Conservation (phyloP, 352 stramenopile genomes). For the Pilasporangium apinafurcum region DNA sequence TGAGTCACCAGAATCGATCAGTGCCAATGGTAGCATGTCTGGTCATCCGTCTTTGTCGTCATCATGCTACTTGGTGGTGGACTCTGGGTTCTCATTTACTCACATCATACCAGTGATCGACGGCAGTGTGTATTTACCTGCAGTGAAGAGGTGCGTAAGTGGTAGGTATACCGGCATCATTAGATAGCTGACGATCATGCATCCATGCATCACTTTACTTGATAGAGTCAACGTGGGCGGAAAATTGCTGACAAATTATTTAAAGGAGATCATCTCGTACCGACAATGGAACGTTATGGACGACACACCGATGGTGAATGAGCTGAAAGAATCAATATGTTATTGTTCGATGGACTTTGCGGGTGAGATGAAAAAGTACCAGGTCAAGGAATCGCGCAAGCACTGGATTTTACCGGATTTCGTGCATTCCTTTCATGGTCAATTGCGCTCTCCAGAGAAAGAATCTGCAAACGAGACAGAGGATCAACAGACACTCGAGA, state of each 20-base stretch:
- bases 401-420: conserved; percentile 85
- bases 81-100: conserved; percentile 95
- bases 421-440: conserved; percentile 58
- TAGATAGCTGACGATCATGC: neutral
- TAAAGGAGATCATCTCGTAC: conserved; percentile 95
- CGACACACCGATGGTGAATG: conserved; percentile 56
- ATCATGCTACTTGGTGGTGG: conserved; percentile 81
- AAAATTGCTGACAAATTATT: conserved; percentile 95
- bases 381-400: conserved; percentile 21
- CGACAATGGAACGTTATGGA: conserved; percentile 97
- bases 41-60: too few relatives aligned
- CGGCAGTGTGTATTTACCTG: conserved; percentile 30
- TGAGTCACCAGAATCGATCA: conserved; percentile 18
- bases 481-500: conserved; percentile 66
- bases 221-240: conserved; percentile 89
- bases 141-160: conserved; percentile 33
- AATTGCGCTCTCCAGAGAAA: conserved; percentile 10
- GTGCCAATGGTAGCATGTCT: too few relatives aligned
- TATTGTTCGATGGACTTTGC: conserved; percentile 88
- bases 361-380: conserved; percentile 57
- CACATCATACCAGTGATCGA: conserved; percentile 91
- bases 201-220: neutral
- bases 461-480: conserved; percentile 1
- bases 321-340: conserved; percentile 87
- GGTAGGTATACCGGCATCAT: too few relatives aligned